Base-by-base conservation (phyloP, 495 filamentous ascomycete species). In the Annulohypoxylon maeteangense region DNA sequence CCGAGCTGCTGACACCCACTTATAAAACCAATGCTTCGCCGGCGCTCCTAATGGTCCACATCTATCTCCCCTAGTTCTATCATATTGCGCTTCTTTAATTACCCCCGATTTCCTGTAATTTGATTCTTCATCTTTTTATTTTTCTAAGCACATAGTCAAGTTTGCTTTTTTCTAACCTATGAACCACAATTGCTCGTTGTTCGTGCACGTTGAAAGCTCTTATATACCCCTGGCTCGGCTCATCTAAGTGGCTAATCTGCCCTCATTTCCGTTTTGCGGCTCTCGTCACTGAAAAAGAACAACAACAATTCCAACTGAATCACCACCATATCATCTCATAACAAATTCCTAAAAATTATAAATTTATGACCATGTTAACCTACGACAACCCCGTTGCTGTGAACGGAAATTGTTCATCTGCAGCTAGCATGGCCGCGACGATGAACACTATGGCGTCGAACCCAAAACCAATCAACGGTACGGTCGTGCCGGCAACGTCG, bases 301-400 rank as follows among this genome's bases (percentile, higher is more conserved):
- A 44, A 38, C 14, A 36, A 27, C 40, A 45, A 51, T 51, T 27
- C 10, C 8, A 27, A 12, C 25, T 36, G 2, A 47, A 50, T 29
- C 59, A 54, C 51, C 51, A 4, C 48, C 53, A 4, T 31, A n/a
- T n/a, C n/a, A n/a, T 45, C 27, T 3, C 22, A 40, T 50, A 51
- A 62, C 18, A 34, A 63, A 18, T 23, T n/a, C n/a, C n/a, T 62
- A 12, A 20, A 57, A 20, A 31, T 25, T 65, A 31, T 23, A 51
- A 50, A 38, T 31, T 31, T 16, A n/a, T 31, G 23, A 76, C 45
- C 32, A 83, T 84, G 81, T 78, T 85, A 31, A 80, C 81, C 29
- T 81, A 81, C 76, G 80, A 82, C 40, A 67, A 75, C 14, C 74
- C 81, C 10, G 69, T 81, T 27, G 59, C 81, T 11, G 64, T 83